phyloP scores from a whole-genome alignment of 148 eudicot species.

The Fagopyrum esculentum region DNA sequence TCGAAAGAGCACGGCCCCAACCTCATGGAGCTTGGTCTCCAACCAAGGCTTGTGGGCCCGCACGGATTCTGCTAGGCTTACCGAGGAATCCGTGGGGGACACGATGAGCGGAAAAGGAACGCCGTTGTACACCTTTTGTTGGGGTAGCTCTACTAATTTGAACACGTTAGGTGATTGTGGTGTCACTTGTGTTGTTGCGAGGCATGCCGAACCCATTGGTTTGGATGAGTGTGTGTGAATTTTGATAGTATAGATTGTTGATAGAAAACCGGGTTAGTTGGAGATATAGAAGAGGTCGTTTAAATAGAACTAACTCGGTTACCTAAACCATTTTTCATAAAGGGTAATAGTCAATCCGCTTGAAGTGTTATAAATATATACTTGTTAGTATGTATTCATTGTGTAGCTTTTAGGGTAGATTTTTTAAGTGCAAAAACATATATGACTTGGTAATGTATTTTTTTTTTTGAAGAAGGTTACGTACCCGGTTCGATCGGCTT shows the following conservation, averaged over 20 bases:
- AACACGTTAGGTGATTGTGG: neutral
- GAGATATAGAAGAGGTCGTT: too few species aligned
- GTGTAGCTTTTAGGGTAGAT: too few species aligned
- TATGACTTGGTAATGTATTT: too few species aligned
- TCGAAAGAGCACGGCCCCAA: constrained; percentile 4
- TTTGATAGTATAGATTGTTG: neutral
- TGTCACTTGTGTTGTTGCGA: neutral
- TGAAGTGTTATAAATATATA: too few species aligned
- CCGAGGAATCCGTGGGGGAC: neutral
- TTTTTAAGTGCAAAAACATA: too few species aligned
- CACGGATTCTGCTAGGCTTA: neutral
- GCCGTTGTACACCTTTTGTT: constrained; percentile 4
- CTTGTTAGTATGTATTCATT: too few species aligned
- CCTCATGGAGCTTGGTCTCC: neutral
- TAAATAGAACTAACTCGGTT: too few species aligned
- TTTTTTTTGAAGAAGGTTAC: too few species aligned
- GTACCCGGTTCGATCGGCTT: too few species aligned
- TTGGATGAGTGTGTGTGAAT: neutral
- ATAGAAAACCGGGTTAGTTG: neutral
- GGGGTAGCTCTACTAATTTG: neutral
- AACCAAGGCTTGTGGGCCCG: constrained; percentile 1
- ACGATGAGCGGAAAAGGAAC: neutral
- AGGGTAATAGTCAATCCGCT: too few species aligned
- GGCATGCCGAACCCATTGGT: neutral
- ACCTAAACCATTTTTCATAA: too few species aligned